A percentile compares a stretch with the other conserved stretches of the same genome.
phyloP scores from a whole-genome alignment of 805 yeast genomes.

The Sporopachydermia lactativora region DNA sequence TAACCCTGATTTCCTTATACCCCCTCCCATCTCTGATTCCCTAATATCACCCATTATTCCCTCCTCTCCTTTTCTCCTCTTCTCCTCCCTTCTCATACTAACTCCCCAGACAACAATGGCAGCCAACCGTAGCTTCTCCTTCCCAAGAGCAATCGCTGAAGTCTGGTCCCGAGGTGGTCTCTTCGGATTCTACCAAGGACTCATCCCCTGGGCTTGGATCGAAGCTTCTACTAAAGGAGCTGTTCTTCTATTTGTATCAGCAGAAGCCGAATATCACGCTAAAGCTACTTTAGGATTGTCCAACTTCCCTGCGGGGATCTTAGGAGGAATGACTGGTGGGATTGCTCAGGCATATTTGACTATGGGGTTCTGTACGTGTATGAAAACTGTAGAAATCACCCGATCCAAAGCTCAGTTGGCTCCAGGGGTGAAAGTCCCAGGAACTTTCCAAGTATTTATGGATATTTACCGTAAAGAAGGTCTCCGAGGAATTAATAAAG shows the following conservation, averaged over 20 bases:
- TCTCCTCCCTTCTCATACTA: too few species aligned
- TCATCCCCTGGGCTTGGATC: constrained; percentile 99
- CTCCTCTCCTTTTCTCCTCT: too few species aligned
- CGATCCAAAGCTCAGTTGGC: constrained; percentile 59
- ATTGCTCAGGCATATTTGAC: constrained; percentile 92
- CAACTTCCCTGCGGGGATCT: constrained; percentile 75
- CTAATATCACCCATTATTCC: too few species aligned
- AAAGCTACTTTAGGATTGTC: constrained; percentile 38
- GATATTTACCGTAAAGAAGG: constrained; percentile 82
- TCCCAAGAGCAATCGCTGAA: constrained; percentile 51
- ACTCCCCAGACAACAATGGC: constrained; percentile 99
- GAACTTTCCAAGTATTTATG: constrained; percentile 75
- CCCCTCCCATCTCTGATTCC: too few species aligned
- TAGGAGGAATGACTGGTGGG: constrained; percentile 95
- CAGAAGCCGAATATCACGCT: constrained; percentile 78
- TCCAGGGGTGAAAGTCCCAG: constrained; percentile 53
- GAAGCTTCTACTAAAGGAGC: constrained; percentile 99
- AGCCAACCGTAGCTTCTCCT: constrained; percentile 67
- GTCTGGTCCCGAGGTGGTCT: constrained; percentile 94
- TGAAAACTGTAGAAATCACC: constrained; percentile 98
- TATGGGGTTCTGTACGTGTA: constrained; percentile 97
- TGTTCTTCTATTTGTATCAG: constrained; percentile 78
- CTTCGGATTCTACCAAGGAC: constrained; percentile 88
- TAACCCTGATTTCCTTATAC: too few species aligned
- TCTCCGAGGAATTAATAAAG: constrained; percentile 87